Percentiles rank a stretch among this genome's conserved stretches.
These are phyloP conservation scores for Vigna mungo DNA, from an alignment of 306 rosid species.

Conservation along the genomic window DNA sequence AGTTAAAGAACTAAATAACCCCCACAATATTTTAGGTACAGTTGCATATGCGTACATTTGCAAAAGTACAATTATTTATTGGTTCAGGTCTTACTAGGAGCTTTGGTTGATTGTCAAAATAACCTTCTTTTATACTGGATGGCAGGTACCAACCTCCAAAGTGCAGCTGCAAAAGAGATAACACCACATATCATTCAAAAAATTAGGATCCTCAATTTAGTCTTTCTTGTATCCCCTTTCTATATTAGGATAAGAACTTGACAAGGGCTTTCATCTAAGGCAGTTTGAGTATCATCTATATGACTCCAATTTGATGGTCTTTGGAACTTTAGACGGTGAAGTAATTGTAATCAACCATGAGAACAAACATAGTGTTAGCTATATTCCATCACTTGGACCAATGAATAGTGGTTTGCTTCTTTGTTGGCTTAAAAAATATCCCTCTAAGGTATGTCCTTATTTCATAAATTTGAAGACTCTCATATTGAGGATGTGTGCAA, in stretches of 20 bases:
- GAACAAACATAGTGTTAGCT: slow-evolving; percentile 63
- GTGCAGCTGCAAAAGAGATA: too few relatives aligned
- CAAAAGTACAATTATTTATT: too few relatives aligned
- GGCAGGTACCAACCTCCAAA: too few relatives aligned
- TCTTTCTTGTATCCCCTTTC: slow-evolving; percentile 73
- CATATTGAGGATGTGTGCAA: slow-evolving; percentile 42
- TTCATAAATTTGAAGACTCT: slow-evolving; percentile 30
- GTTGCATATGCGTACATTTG: too few relatives aligned
- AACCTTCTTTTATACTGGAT: too few relatives aligned
- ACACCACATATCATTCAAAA: neutral
- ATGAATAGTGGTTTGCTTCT: slow-evolving; percentile 86
- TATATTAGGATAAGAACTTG: slow-evolving; percentile 55
- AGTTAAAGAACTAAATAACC: too few relatives aligned
- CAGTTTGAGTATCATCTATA: slow-evolving; percentile 90
- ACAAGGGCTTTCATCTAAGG: slow-evolving; percentile 74
- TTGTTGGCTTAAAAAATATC: slow-evolving; percentile 86
- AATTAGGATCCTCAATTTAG: slow-evolving; percentile 81
- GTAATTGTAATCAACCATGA: slow-evolving; percentile 84
- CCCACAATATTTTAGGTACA: too few relatives aligned
- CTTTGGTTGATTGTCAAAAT: too few relatives aligned
- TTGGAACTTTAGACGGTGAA: slow-evolving; percentile 92
- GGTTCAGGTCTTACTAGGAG: too few relatives aligned
- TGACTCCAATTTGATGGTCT: slow-evolving; percentile 76
- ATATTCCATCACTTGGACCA: slow-evolving; percentile 79
- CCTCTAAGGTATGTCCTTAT: slow-evolving; percentile 69